Base-by-base conservation (phyloP, 305 asterid genomes). In the Fraxinus sp. region DNA sequence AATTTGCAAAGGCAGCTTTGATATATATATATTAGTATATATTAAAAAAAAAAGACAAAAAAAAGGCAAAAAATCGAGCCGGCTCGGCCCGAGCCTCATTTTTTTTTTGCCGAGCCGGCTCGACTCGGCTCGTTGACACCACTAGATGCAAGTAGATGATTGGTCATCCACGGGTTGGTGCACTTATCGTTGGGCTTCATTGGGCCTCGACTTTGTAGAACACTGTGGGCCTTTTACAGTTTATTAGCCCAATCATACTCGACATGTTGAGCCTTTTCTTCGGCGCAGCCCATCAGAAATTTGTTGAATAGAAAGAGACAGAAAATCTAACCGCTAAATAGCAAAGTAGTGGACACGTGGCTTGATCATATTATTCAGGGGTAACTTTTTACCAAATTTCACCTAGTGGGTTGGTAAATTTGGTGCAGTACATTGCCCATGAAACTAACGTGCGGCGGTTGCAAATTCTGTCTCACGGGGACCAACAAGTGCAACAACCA, bases 391-490 rank as follows among this genome's bases (percentile, higher is more conserved):
- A 64, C 73, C 73, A 22, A 28, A 28, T 9, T 64, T 72, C 0
- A 57, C 11, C 82, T 72, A 44, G 14, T 39, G 49, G 77, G 75
- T 86, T 75, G 80, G 85, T 76, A 80, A 84, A 76, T 33, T 64
- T 70, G 85, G 82, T 72, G 78, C 71, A 9, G 32, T 57, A 59
- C 62, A 0, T 46, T 81, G 39, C 62, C 85, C 80, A 84, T 70
- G 80, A 85, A 35, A 44, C 76, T 18, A 82, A 84, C 88, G 90
- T 86, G 91, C 84, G 80, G 91, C 90, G 41, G 92, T 83, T 88
- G 80, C 72, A 81, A 87, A 83, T 7, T 37, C 20, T 30, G 22
- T 32, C 37, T 66, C 82, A 78, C 85, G 85, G 73, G 18, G 62
- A 52, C 36, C 26, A 79, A 77, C 77, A 62, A 14, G 26, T 20